Evolutionary conservation across 2,329 filamentous ascomycete genomes (phyloP).

Genomic region (Cadophora sp.): DNA sequence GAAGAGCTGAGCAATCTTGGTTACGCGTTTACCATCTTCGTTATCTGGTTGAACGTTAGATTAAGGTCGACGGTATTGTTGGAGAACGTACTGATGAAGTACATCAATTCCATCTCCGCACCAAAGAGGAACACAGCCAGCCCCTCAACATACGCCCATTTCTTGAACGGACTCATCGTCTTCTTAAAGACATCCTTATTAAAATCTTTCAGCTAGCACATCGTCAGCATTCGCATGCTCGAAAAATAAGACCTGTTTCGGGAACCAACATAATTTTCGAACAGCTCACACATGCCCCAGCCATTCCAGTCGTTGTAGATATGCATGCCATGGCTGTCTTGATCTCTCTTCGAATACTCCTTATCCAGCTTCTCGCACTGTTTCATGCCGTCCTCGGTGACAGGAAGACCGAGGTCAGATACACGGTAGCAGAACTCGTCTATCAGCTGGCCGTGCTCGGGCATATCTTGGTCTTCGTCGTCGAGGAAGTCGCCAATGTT

Average conservation of each 20-base stretch:
- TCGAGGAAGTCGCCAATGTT: constrained; percentile 30
- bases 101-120: constrained; percentile 11
- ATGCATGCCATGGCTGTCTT: constrained; percentile 29
- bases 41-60: constrained; percentile 23
- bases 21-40: constrained; percentile 27
- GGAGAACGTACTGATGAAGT: background rate
- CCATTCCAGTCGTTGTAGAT: constrained; percentile 37
- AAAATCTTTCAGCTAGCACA: constrained; percentile 31
- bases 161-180: constrained; percentile 28
- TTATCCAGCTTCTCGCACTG: constrained; percentile 23
- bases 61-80: background rate
- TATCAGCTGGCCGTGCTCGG: constrained; percentile 26
- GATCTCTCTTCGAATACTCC: constrained; percentile 32
- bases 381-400: constrained; percentile 26
- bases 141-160: constrained; percentile 35
- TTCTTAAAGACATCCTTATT: constrained; percentile 34
- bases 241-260: background rate
- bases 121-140: constrained; percentile 27
- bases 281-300: constrained; percentile 28
- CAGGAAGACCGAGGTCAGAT: constrained; percentile 31
- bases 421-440: constrained; percentile 28
- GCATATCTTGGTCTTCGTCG: constrained; percentile 35
- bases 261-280: constrained; percentile 27
- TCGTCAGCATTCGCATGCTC: background rate
- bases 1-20: constrained; percentile 56